Base-by-base conservation (phyloP, 345 rosid species). In the Excoecaria agallocha region DNA sequence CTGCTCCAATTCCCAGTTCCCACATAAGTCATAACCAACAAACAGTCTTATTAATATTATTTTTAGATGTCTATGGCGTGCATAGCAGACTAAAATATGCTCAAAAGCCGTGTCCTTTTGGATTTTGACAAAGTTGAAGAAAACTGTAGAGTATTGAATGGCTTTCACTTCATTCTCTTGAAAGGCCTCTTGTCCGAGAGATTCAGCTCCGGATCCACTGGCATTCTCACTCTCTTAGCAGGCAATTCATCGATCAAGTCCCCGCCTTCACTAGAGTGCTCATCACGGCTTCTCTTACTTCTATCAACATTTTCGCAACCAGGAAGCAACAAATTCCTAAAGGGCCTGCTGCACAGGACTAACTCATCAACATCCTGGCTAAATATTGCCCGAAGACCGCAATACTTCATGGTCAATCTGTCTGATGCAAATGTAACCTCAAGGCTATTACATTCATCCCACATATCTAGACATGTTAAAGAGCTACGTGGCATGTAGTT, bases 401-500 rank as follows among this genome's bases (percentile, higher is more conserved):
- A 62, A 37, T 6, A 6, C 48, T 62, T 62, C 46, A 62, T 46
- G 20, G 10, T 35, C 48, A 62, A 15, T 8, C 17, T 10, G 66
- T 62, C 22, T 4, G 66, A 62, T 17, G 12, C 41, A 38, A 62
- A 62, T 35, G 46, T 38, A 38, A 62, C 66, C 66, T 62, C 37
- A 8, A 62, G 66, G 10, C 15, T 6, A 16, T 62, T 62, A 19
- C 46, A 62, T 1, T 41, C 66, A 16, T 62, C 20, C 66, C 66
- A 62, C 22, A 37, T 37, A 38, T 62, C 66, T 62, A 38, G 66
- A 8, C 66, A 62, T 37, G 66, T 37, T 37, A 62, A 62, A 15
- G 66, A 62, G 24, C 66, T 62, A 5, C 66, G 22, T 5, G 66
- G 66, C 66, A 62, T 62, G 66, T 62, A 62, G 45, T 62, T 62